These are phyloP conservation scores for Oldenlandia corymbosa DNA, from an alignment of 257 asterid species.

Conservation along the genomic window DNA sequence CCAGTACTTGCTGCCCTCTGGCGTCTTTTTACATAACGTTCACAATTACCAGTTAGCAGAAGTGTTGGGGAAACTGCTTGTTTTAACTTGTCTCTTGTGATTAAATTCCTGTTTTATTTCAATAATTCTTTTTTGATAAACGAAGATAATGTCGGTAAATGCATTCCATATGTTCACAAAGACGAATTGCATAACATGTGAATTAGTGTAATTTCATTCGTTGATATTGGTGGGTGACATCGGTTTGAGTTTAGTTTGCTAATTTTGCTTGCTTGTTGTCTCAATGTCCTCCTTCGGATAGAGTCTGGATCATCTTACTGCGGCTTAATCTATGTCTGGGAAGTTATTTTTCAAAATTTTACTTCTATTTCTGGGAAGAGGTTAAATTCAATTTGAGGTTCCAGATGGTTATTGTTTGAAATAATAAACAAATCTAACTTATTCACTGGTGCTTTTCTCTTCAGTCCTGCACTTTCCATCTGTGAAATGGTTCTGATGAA, in stretches of 20 bases:
- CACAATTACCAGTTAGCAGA: neutral
- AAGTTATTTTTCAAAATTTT: neutral
- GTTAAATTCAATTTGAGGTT: neutral
- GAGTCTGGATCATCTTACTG: neutral
- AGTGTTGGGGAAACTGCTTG: neutral
- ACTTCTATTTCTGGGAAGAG: neutral
- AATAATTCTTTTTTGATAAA: neutral
- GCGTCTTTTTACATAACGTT: neutral
- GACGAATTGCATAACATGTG: neutral
- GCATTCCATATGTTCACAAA: neutral
- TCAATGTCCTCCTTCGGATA: neutral
- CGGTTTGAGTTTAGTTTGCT: constrained; percentile 1
- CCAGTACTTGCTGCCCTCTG: neutral
- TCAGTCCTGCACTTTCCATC: neutral
- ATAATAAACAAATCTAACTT: neutral
- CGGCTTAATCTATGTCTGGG: neutral
- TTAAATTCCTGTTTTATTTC: neutral
- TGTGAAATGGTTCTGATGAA: neutral
- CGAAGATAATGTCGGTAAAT: neutral
- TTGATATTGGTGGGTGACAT: neutral
- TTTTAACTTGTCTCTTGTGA: neutral
- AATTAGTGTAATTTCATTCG: too few species aligned
- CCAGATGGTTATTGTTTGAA: neutral
- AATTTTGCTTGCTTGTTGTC: neutral
- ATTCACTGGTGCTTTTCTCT: neutral